Evolutionary conservation across 768 basidiomycete species (phyloP).

Genomic region (Agaricus subrufescens): DNA sequence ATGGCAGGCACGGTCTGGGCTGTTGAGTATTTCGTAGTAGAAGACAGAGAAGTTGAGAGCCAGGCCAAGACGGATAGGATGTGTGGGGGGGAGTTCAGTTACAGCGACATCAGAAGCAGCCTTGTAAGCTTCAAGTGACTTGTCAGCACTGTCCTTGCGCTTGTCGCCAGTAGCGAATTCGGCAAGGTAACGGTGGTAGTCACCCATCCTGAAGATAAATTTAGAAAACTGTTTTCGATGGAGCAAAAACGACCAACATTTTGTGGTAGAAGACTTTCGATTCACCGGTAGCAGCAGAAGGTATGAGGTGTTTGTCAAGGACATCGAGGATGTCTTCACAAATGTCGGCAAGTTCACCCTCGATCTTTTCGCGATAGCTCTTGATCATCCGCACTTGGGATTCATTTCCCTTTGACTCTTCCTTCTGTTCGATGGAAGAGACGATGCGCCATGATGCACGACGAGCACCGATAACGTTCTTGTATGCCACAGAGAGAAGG

Average conservation of each 20-base stretch:
- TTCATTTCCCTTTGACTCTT: constrained; percentile 97
- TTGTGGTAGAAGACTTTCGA: constrained; percentile 99
- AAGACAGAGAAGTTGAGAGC: constrained; percentile 99
- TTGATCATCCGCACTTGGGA: constrained; percentile 97
- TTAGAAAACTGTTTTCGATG: constrained; percentile 1
- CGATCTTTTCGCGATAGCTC: constrained; percentile 96
- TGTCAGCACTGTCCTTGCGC: constrained; percentile 95
- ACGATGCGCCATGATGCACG: constrained; percentile 98
- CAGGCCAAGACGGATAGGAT: constrained; percentile 97
- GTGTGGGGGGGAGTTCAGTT: constrained; percentile 91
- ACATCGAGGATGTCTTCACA: constrained; percentile 98
- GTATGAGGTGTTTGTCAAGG: constrained; percentile 96
- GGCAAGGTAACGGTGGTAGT: constrained; percentile 98
- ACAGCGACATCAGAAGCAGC: constrained; percentile 96
- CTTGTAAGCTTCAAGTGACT: constrained; percentile 97
- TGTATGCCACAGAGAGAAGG: constrained; percentile 96
- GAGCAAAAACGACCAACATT: constrained; percentile 55
- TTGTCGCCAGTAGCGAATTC: constrained; percentile 98
- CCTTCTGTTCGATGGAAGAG: constrained; percentile 98
- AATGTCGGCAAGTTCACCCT: constrained; percentile 94
- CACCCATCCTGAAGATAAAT: constrained; percentile 78
- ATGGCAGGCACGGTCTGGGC: constrained; percentile 96
- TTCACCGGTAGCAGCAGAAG: constrained; percentile 94
- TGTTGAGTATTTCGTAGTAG: constrained; percentile 99
- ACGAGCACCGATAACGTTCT: constrained; percentile 98